Percentiles rank a stretch among this genome's conserved stretches.
These are phyloP conservation scores for Podila epigama DNA, from an alignment of 192 early-diverging fungal genomes.

Conservation along the genomic window DNA sequence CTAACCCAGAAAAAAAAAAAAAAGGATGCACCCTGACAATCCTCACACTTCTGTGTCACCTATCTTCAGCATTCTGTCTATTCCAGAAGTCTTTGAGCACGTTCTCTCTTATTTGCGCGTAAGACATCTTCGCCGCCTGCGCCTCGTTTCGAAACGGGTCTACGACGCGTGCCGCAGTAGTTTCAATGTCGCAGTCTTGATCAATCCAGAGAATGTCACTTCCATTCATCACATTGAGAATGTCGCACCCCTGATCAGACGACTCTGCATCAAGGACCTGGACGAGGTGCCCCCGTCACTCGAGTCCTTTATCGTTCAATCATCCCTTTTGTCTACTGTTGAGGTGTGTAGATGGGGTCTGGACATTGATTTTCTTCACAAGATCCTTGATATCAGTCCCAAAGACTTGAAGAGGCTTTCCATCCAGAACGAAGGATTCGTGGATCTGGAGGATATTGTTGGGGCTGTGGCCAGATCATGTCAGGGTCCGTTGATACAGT, in stretches of 20 bases:
- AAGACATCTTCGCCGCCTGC: conserved; percentile 17
- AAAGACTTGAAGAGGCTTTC: not conserved
- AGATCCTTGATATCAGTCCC: not conserved
- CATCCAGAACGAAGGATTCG: conserved; percentile 21
- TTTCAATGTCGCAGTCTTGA: not conserved
- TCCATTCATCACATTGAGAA: conserved; percentile 1
- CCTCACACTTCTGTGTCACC: not conserved
- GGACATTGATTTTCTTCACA: conserved; percentile 12
- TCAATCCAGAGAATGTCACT: not conserved
- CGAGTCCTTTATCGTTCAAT: not conserved
- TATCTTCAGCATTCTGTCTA: not conserved
- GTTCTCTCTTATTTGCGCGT: conserved; percentile 4
- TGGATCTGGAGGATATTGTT: conserved; percentile 15
- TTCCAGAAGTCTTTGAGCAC: conserved; percentile 15
- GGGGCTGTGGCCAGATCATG: not conserved
- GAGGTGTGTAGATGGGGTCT: conserved; percentile 9
- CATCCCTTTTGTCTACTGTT: not conserved
- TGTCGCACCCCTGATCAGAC: not conserved
- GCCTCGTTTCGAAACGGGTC: conserved; percentile 23
- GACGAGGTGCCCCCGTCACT: conserved; percentile 15
- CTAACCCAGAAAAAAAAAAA: not conserved
- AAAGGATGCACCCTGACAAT: not conserved
- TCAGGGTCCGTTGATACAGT: not conserved
- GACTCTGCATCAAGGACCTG: not conserved
- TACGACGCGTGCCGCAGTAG: conserved; percentile 6